These are phyloP conservation scores for Teratosphaeria viscida DNA, from an alignment of 2,329 filamentous ascomycete species.

Conservation along the genomic window DNA sequence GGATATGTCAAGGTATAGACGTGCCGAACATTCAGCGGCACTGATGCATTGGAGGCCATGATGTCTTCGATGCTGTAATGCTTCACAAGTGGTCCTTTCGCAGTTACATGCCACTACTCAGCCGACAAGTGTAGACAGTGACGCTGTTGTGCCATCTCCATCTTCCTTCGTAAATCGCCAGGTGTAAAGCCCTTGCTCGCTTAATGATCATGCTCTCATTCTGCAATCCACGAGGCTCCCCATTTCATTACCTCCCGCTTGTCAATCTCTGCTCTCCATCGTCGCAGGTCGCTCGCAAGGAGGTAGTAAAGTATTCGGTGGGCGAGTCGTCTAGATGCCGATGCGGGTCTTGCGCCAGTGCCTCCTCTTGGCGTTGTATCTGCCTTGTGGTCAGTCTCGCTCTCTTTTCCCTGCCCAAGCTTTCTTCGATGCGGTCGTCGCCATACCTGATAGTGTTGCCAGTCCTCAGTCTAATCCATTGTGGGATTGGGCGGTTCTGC, in stretches of 20 bases:
- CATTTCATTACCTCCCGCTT: background rate
- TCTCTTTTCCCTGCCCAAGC: background rate
- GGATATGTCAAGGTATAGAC: background rate
- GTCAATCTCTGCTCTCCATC: background rate
- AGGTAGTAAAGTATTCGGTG: conserved; percentile 8
- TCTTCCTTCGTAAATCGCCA: background rate
- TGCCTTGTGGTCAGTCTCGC: background rate
- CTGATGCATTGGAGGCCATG: background rate
- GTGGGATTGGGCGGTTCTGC: conserved; percentile 99
- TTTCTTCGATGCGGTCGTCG: background rate
- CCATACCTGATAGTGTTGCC: conserved; percentile 98
- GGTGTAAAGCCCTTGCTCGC: background rate
- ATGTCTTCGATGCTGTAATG: background rate
- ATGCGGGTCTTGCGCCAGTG: conserved; percentile 99
- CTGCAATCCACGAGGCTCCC: background rate
- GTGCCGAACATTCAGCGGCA: background rate
- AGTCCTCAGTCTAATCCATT: conserved; percentile 98
- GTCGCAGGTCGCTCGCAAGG: background rate
- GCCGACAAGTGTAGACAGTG: background rate
- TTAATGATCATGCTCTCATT: background rate
- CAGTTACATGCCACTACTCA: background rate
- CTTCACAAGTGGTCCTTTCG: background rate
- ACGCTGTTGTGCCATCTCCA: background rate
- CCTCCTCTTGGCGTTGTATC: conserved; percentile 99
- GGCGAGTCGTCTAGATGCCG: conserved; percentile 73